These are phyloP conservation scores for Fraxinus floribunda DNA, from an alignment of 305 asterid genomes.

Conservation along the genomic window DNA sequence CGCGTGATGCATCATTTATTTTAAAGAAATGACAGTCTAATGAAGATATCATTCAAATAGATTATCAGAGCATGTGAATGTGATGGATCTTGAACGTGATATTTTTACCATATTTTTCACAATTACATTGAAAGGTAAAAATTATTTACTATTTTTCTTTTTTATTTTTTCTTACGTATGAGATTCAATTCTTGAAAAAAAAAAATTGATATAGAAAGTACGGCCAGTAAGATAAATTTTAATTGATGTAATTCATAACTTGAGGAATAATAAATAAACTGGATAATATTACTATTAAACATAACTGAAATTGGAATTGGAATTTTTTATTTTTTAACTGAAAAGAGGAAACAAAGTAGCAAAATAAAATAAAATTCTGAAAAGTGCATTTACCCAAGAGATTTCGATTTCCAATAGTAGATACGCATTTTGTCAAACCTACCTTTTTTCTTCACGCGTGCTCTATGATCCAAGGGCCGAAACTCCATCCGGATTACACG, in stretches of 20 bases:
- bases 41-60: constrained; percentile 39
- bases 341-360: constrained; percentile 20
- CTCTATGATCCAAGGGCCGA: constrained; percentile 57
- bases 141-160: constrained; percentile 8
- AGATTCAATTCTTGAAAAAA: not conserved
- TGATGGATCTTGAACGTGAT: not conserved
- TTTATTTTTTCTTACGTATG: not conserved
- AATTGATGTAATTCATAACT: too few species aligned
- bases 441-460: constrained; percentile 70
- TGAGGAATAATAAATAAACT: not conserved
- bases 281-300: not conserved
- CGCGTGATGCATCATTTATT: constrained; percentile 31
- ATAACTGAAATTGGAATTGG: not conserved
- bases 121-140: constrained; percentile 22
- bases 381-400: constrained; percentile 27
- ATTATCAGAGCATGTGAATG: constrained; percentile 29
- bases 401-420: constrained; percentile 48
- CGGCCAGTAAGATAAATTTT: too few species aligned
- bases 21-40: constrained; percentile 28
- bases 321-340: not conserved
- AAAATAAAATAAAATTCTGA: constrained; percentile 32
- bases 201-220: not conserved
- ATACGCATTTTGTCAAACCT: constrained; percentile 73
- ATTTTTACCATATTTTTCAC: not conserved
- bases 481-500: constrained; percentile 52